phyloP scores from a whole-genome alignment of 345 rosid genomes.

The Mangifera indica region DNA sequence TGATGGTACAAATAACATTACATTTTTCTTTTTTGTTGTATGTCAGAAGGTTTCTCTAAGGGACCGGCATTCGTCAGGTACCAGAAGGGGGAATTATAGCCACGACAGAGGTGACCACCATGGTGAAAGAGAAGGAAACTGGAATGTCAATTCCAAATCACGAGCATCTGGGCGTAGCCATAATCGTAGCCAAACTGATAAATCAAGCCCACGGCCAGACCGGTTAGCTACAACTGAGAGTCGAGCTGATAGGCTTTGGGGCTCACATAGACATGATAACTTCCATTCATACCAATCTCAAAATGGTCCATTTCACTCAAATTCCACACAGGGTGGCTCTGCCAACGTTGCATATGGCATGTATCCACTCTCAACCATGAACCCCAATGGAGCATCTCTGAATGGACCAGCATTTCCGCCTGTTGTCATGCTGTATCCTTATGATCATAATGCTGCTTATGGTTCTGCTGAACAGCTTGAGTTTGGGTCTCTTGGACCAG shows the following conservation, averaged over 20 bases:
- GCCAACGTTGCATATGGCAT: slow-evolving; percentile 60
- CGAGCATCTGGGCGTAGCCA: slow-evolving; percentile 63
- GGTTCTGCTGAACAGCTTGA: slow-evolving; percentile 63
- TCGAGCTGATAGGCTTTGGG: slow-evolving; percentile 70
- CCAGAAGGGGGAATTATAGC: slow-evolving; percentile 70
- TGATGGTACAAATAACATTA: no score
- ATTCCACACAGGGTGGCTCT: slow-evolving; percentile 48
- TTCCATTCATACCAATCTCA: slow-evolving; percentile 58
- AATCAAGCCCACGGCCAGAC: slow-evolving; percentile 56
- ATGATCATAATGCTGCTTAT: slow-evolving; percentile 58
- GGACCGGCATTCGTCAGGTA: slow-evolving; percentile 61
- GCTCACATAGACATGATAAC: slow-evolving; percentile 55
- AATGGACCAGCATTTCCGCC: slow-evolving; percentile 65
- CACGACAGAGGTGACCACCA: slow-evolving; percentile 72
- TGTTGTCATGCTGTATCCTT: slow-evolving; percentile 74
- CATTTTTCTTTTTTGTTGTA: no score
- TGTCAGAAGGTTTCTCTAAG: slow-evolving; percentile 62
- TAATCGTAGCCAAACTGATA: slow-evolving; percentile 61
- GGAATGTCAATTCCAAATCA: slow-evolving; percentile 63
- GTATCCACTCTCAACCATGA: slow-evolving; percentile 61
- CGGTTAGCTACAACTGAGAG: slow-evolving; percentile 39
- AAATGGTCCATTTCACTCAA: slow-evolving; percentile 56
- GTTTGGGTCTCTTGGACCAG: slow-evolving; percentile 64
- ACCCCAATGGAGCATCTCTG: slow-evolving; percentile 49
- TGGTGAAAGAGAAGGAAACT: slow-evolving; percentile 73